A percentile compares a stretch with the other conserved stretches of the same genome.
Conservation (phyloP, 345 rosid species). For the Diplotaxis tenuifolia region DNA sequence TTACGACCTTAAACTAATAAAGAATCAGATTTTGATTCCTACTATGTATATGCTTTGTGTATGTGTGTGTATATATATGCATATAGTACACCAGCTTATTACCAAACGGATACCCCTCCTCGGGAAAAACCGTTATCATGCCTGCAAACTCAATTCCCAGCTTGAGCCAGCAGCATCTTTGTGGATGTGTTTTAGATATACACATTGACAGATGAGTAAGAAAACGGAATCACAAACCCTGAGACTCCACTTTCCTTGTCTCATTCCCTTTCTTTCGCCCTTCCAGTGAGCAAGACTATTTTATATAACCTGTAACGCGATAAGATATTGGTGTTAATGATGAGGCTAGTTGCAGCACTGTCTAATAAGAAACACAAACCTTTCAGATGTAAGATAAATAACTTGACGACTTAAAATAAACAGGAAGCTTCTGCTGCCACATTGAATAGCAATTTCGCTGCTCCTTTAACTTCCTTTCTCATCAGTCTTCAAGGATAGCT, state of each 20-base stretch:
- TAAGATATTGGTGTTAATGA: not conserved
- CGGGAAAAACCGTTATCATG: constrained; percentile 1
- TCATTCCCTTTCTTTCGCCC: constrained; percentile 20
- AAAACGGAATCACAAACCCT: constrained; percentile 29
- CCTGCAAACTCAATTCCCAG: constrained; percentile 33
- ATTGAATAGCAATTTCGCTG: constrained; percentile 19
- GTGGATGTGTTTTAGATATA: constrained; percentile 25
- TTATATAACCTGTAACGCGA: constrained; percentile 16
- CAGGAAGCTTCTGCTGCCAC: constrained; percentile 32
- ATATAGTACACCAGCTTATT: constrained; percentile 29
- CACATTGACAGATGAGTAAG: constrained; percentile 31
- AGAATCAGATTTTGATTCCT: constrained; percentile 42
- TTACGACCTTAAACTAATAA: constrained; percentile 11
- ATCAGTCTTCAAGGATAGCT: constrained; percentile 36
- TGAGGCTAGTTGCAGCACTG: constrained; percentile 1
- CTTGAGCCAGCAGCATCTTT: constrained; percentile 12
- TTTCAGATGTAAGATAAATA: constrained; percentile 30
- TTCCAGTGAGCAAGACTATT: constrained; percentile 30
- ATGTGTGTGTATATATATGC: constrained; percentile 27
- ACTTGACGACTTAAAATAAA: constrained; percentile 35
- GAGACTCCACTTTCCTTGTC: constrained; percentile 25
- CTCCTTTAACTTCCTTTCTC: constrained; percentile 26
- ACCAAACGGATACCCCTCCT: constrained; percentile 17
- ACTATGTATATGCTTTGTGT: constrained; percentile 34
- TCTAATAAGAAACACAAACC: constrained; percentile 12